These are phyloP conservation scores for Boletales sp. DNA, from an alignment of 768 basidiomycete species.

Conservation along the genomic window DNA sequence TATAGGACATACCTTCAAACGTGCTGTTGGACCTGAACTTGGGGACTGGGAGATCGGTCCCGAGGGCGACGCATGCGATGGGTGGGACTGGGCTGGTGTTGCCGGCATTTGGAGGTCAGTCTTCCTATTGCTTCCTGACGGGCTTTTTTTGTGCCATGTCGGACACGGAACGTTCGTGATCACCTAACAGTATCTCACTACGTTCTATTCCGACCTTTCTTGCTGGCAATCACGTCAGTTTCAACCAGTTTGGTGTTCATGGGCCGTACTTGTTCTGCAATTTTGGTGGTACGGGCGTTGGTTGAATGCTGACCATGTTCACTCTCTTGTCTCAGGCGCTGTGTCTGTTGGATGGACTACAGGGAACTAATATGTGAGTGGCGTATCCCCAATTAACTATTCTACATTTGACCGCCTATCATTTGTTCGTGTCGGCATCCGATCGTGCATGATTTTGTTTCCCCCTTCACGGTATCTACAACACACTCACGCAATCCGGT, in stretches of 20 bases:
- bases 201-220: neutral
- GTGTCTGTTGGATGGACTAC: constrained; percentile 60
- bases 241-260: no score
- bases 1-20: neutral
- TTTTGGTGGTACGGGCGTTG: neutral
- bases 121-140: neutral
- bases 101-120: constrained; percentile 51
- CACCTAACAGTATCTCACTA: no score
- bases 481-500: neutral
- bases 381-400: neutral
- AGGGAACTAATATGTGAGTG: constrained; percentile 48
- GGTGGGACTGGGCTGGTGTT: constrained; percentile 62
- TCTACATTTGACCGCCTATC: neutral
- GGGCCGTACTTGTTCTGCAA: no score
- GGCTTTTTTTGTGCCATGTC: neutral
- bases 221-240: no score
- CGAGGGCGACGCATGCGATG: constrained; percentile 29
- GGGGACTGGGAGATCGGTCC: constrained; percentile 22
- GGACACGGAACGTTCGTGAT: no score
- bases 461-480: neutral
- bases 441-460: no score
- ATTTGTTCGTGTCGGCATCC: neutral
- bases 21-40: neutral
- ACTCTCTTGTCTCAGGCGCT: constrained; percentile 35
- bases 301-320: constrained; percentile 7